Percentiles rank a stretch among this genome's conserved stretches.
Evolutionary conservation across 495 filamentous ascomycete genomes (phyloP).

Genomic region (Aspergillus taichungensis): DNA sequence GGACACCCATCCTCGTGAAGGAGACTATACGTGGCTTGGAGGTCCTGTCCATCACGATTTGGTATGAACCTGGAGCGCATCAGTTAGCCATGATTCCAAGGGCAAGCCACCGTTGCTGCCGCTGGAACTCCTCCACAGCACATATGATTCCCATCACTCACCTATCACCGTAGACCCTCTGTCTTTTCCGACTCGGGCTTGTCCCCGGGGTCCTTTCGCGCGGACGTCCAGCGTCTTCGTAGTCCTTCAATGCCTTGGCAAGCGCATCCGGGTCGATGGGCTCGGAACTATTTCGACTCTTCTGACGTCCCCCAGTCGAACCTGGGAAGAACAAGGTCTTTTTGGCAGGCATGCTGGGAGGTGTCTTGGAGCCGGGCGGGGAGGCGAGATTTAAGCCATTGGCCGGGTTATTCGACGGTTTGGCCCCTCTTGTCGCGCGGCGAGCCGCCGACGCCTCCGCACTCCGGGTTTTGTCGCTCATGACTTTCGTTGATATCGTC

Average conservation of each 20-base stretch:
- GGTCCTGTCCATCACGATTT: constrained; percentile 84
- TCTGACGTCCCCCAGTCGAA: constrained; percentile 16
- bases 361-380: constrained; percentile 37
- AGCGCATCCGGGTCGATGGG: constrained; percentile 54
- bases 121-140: background rate
- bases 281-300: constrained; percentile 37
- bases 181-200: constrained; percentile 80
- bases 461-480: constrained; percentile 15
- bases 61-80: constrained; percentile 72
- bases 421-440: background rate
- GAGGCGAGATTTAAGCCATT: constrained; percentile 27
- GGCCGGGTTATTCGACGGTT: constrained; percentile 10
- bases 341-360: constrained; percentile 34
- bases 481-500: constrained; percentile 3
- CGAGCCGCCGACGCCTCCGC: background rate
- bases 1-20: constrained; percentile 88
- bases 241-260: constrained; percentile 53
- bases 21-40: constrained; percentile 83
- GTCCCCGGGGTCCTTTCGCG: constrained; percentile 62
- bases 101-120: background rate
- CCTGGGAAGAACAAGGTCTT: constrained; percentile 33
- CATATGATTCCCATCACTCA: constrained; percentile 23
- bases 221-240: constrained; percentile 50
- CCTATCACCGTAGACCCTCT: constrained; percentile 78
- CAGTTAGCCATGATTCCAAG: constrained; percentile 2